Conservation (phyloP, 768 basidiomycete genomes). For the Rubroboletus pulcherrimus region DNA sequence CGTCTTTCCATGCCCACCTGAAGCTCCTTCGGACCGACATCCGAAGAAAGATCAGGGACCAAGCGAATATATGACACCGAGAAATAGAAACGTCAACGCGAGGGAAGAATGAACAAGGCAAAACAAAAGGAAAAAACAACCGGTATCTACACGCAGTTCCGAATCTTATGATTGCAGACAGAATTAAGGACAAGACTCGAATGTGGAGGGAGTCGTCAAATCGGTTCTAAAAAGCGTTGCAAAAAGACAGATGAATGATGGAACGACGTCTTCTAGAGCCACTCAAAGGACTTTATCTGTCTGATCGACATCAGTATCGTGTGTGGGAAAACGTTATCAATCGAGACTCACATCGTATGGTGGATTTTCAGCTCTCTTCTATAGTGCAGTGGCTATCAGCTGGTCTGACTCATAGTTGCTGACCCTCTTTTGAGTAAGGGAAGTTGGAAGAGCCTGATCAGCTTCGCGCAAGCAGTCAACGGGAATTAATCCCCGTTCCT, state of each 20-base stretch:
- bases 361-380: not conserved
- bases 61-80: not conserved
- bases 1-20: not conserved
- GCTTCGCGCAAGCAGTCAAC: constrained; percentile 60
- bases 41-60: not conserved
- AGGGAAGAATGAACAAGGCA: not conserved
- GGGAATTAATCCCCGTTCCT: constrained; percentile 54
- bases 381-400: not conserved
- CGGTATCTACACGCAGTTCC: constrained; percentile 15
- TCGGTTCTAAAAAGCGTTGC: not conserved
- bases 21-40: not conserved
- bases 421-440: constrained; percentile 47
- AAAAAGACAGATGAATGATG: not conserved
- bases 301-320: not conserved
- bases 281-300: not conserved
- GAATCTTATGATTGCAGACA: constrained; percentile 2
- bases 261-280: not conserved
- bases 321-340: not conserved
- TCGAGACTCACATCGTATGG: constrained; percentile 2
- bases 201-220: not conserved
- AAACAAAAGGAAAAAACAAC: not conserved
- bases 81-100: not conserved
- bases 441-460: constrained; percentile 44
- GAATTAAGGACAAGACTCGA: not conserved
- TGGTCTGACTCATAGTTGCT: constrained; percentile 31